Conservation (phyloP, 129 eudicot genomes). For the Arctium minus region DNA sequence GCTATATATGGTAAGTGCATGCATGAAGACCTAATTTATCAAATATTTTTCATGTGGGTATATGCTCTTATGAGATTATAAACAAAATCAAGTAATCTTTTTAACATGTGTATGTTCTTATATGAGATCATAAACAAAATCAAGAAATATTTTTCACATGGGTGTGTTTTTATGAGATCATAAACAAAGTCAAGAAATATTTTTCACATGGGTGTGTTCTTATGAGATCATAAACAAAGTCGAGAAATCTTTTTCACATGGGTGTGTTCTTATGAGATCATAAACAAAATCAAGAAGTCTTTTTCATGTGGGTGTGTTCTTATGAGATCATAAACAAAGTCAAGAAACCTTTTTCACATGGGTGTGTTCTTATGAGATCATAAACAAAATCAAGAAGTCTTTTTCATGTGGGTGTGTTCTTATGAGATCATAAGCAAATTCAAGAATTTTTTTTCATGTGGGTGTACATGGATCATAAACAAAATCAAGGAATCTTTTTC, state of each 20-base stretch:
- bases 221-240: not conserved
- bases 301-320: not conserved
- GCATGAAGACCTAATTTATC: not conserved
- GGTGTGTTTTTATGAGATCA: not conserved
- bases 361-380: not conserved
- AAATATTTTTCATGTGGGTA: not conserved
- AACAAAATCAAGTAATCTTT: not conserved
- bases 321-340: not conserved
- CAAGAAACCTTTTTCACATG: not conserved
- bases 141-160: not conserved
- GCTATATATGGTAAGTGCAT: constrained; percentile 74
- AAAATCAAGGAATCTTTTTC: not conserved
- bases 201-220: not conserved
- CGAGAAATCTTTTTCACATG: not conserved
- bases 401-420: not conserved
- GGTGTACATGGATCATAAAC: not conserved
- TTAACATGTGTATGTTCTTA: not conserved
- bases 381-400: not conserved
- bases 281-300: not conserved
- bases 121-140: not conserved
- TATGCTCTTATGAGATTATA: not conserved
- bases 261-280: not conserved
- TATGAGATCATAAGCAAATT: not conserved
- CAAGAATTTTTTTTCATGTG: not conserved
- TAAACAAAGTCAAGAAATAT: not conserved